Percentiles rank a stretch among this genome's conserved stretches.
These are phyloP conservation scores for Populus ilicifolia DNA, from an alignment of 345 rosid genomes.

Conservation along the genomic window DNA sequence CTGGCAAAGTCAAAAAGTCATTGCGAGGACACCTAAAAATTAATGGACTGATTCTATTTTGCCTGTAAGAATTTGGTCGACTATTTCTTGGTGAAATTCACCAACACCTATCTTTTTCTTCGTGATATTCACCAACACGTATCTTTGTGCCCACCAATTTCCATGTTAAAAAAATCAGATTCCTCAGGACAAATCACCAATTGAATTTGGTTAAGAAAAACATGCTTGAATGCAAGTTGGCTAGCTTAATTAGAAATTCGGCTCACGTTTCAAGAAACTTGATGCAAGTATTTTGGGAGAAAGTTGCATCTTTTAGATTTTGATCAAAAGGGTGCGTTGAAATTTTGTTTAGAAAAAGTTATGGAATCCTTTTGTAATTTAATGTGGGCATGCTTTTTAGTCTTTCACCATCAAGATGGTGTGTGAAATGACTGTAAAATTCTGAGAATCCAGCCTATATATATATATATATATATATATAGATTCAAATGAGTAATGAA, in stretches of 20 bases:
- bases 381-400: neutral
- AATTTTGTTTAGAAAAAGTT: neutral
- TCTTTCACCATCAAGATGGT: neutral
- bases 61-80: neutral
- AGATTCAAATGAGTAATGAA: too few species aligned
- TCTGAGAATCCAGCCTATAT: neutral
- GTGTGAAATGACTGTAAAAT: neutral
- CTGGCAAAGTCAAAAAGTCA: neutral
- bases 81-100: neutral
- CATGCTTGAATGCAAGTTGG: neutral
- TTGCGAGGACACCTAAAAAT: neutral
- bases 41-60: neutral
- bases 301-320: neutral
- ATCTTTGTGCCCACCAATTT: neutral
- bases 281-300: neutral
- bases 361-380: neutral
- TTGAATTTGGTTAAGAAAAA: neutral
- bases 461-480: too few species aligned
- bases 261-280: neutral
- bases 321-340: neutral
- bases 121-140: neutral
- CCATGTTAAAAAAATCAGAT: neutral
- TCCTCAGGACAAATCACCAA: neutral
- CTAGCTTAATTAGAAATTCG: neutral
- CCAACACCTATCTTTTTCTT: neutral